Conservation (phyloP, 192 early-diverging fungal genomes). For the Entomortierella lignicola region DNA sequence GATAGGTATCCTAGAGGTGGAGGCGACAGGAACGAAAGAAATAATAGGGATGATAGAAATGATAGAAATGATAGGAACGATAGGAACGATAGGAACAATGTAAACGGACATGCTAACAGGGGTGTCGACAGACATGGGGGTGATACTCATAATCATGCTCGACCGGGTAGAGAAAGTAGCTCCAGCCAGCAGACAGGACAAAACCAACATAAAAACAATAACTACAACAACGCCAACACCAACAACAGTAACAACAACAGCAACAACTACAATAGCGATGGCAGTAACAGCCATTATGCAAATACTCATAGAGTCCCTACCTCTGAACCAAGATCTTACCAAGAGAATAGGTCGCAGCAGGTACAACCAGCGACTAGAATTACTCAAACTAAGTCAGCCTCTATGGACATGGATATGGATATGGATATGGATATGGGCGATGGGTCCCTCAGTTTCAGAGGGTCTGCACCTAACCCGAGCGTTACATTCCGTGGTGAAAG, state of each 20-base stretch:
- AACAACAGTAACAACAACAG: not conserved
- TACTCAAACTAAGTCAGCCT: not conserved
- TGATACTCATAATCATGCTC: not conserved
- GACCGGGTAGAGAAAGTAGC: not conserved
- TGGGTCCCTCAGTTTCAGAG: conserved; percentile 21
- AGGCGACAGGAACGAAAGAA: not conserved
- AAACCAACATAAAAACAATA: not conserved
- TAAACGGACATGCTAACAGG: not conserved
- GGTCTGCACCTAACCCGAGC: conserved; percentile 31
- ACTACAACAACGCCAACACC: not conserved
- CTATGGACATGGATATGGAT: not conserved
- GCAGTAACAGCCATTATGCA: not conserved
- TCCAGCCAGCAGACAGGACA: not conserved
- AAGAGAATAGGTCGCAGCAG: conserved; percentile 10
- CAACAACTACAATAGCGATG: not conserved
- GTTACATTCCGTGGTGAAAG: conserved; percentile 60
- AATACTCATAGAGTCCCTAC: not conserved
- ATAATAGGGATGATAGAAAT: not conserved
- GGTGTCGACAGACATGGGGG: not conserved
- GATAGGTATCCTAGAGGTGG: not conserved
- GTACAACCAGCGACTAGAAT: conserved; percentile 6
- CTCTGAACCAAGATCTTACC: not conserved
- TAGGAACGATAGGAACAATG: not conserved
- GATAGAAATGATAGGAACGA: conserved; percentile 12
- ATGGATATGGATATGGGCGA: conserved; percentile 42